phyloP scores from a whole-genome alignment of 179 eudicot species.

The Beta corolliflora region DNA sequence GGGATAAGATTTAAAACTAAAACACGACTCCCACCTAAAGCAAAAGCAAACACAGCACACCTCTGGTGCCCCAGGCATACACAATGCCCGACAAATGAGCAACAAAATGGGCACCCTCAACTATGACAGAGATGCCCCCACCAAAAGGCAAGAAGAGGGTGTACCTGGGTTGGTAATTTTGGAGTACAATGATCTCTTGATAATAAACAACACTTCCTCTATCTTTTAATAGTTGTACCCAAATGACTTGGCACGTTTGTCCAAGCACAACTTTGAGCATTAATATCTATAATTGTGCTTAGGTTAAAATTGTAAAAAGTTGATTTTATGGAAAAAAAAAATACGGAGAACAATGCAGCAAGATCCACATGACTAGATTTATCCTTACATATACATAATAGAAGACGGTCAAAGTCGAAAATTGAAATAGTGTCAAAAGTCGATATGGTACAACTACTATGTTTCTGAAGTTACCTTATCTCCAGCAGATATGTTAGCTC shows the following conservation, averaged over 20 bases:
- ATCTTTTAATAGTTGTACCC: too few species aligned
- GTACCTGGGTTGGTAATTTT: neutral
- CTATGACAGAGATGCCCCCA: neutral
- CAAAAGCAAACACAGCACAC: neutral
- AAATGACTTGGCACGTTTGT: too few species aligned
- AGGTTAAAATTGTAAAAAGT: too few species aligned
- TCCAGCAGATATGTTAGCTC: conserved; percentile 67
- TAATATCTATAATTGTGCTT: too few species aligned
- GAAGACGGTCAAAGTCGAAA: too few species aligned
- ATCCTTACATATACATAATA: too few species aligned
- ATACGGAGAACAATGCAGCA: too few species aligned
- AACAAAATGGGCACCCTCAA: neutral
- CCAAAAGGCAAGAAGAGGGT: neutral
- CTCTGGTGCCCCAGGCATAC: neutral
- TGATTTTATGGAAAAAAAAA: too few species aligned
- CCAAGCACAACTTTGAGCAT: too few species aligned
- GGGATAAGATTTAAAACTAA: neutral
- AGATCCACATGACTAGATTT: too few species aligned
- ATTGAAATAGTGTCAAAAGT: too few species aligned
- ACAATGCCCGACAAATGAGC: neutral
- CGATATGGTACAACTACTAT: neutral
- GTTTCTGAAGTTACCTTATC: conserved; percentile 63
- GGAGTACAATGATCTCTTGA: neutral
- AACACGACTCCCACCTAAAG: neutral
- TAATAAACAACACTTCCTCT: too few species aligned